Percentiles rank a stretch among this genome's conserved stretches.
Evolutionary conservation across 495 filamentous ascomycete species (phyloP).

Genomic region (Entonaema liquescens): DNA sequence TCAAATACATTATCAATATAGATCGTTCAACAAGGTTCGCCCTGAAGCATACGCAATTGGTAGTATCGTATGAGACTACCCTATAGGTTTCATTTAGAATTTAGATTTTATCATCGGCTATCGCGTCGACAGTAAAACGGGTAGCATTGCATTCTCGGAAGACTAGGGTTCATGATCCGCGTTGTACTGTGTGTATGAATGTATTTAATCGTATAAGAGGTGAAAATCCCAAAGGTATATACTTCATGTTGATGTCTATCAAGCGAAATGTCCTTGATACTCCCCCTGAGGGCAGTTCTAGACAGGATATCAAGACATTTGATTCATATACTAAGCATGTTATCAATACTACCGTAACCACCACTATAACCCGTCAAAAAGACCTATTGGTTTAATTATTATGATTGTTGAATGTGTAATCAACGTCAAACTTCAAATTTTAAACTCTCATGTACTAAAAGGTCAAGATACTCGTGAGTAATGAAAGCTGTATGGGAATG

Average conservation of each 20-base stretch:
- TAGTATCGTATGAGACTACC: background rate
- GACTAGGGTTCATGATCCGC: background rate
- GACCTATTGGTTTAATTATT: background rate
- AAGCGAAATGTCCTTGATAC: background rate
- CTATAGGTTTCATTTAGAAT: background rate
- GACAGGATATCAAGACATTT: background rate
- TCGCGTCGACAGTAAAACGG: background rate
- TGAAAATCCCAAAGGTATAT: background rate
- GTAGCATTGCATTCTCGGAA: background rate
- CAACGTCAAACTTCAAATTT: background rate
- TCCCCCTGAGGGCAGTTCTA: background rate
- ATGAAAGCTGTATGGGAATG: background rate
- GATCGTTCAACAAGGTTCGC: background rate
- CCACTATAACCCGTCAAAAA: background rate
- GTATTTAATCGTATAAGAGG: background rate
- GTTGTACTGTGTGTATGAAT: background rate
- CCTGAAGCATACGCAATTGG: background rate
- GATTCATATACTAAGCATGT: background rate
- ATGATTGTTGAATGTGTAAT: background rate
- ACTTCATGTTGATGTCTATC: background rate
- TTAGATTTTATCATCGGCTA: background rate
- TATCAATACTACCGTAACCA: background rate
- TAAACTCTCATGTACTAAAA: background rate
- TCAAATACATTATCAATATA: background rate
- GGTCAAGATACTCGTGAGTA: background rate